Evolutionary conservation across 106 monocot genomes (phyloP).

Genomic region (Cymbidium sinense): DNA sequence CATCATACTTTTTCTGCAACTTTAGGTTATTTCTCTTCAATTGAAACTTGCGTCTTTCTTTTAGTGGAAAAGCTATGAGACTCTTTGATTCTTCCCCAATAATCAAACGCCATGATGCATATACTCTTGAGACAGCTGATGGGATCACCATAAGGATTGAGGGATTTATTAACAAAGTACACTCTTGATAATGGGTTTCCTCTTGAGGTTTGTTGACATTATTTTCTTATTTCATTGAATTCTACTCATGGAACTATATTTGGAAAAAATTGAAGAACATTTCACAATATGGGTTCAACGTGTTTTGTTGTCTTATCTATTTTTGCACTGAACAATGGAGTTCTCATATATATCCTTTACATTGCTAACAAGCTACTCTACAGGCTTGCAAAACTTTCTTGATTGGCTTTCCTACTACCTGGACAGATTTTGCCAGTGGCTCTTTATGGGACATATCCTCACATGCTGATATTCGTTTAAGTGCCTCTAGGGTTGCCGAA

Average conservation of each 20-base stretch:
- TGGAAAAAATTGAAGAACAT: background rate
- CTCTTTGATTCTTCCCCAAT: slow-evolving; percentile 12
- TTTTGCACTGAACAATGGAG: background rate
- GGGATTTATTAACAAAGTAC: slow-evolving; percentile 10
- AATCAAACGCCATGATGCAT: slow-evolving; percentile 7
- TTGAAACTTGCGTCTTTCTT: background rate
- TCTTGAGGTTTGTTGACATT: background rate
- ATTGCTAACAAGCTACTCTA: background rate
- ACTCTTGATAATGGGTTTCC: slow-evolving; percentile 13
- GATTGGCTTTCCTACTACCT: slow-evolving; percentile 7
- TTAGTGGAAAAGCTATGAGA: slow-evolving; percentile 13
- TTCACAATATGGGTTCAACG: background rate
- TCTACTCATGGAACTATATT: background rate
- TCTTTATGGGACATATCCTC: background rate
- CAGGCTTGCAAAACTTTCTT: slow-evolving; percentile 9
- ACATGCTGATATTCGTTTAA: background rate
- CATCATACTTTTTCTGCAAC: no score
- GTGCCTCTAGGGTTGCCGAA: background rate
- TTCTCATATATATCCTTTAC: background rate
- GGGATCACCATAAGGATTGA: slow-evolving; percentile 14
- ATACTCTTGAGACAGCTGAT: slow-evolving; percentile 12
- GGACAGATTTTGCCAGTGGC: background rate
- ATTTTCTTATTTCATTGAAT: slow-evolving; percentile 2
- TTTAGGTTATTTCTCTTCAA: background rate
- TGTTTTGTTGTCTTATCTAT: background rate